These are phyloP conservation scores for Fusarium kyushuense DNA, from an alignment of 2,329 filamentous ascomycete genomes.

Conservation along the genomic window DNA sequence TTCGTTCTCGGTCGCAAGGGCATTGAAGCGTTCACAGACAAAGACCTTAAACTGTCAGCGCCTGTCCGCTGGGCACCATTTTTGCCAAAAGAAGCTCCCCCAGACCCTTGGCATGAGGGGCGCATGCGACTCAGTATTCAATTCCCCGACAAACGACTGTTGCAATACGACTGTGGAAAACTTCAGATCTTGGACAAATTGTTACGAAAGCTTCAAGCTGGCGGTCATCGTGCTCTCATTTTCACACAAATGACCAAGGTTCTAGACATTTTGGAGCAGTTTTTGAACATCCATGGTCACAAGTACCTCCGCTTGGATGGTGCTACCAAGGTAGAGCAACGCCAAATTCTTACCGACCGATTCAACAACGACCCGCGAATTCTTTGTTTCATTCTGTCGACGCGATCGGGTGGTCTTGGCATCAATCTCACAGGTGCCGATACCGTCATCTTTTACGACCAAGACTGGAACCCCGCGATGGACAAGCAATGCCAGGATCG, in stretches of 20 bases:
- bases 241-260: conserved; percentile 99
- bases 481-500: conserved; percentile 99
- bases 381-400: conserved; percentile 94
- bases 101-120: conserved; percentile 92
- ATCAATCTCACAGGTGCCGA: conserved; percentile 98
- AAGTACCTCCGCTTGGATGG: conserved; percentile 97
- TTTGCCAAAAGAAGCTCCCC: conserved; percentile 66
- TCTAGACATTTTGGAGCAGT: conserved; percentile 95
- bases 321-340: conserved; percentile 94
- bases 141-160: conserved; percentile 94
- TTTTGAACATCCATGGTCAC: conserved; percentile 97
- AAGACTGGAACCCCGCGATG: conserved; percentile 99
- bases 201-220: conserved; percentile 86
- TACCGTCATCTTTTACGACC: conserved; percentile 98
- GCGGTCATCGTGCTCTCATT: conserved; percentile 93
- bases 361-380: conserved; percentile 97
- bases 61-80: conserved; percentile 68
- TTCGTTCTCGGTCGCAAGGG: conserved; percentile 73
- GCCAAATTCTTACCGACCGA: conserved; percentile 93
- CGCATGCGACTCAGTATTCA: conserved; percentile 94
- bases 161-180: conserved; percentile 98
- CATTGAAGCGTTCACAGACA: conserved; percentile 67
- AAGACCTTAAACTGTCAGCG: conserved; percentile 68
- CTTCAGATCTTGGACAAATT: conserved; percentile 89
- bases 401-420: conserved; percentile 90